Base-by-base conservation (phyloP, 164 flowering plant genomes). In the Sedum album region DNA sequence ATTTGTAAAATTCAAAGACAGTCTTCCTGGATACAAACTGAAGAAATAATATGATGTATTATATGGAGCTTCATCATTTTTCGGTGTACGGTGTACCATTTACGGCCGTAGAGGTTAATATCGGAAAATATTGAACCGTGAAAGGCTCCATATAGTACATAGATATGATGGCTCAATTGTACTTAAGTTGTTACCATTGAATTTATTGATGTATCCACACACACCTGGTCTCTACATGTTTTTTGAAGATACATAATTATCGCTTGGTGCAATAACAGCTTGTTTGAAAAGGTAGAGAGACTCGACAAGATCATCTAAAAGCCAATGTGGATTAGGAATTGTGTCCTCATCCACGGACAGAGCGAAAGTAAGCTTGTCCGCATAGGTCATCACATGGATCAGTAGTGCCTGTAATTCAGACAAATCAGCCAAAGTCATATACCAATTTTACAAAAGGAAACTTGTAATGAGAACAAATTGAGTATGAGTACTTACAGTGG, bases 271-370 rank as follows among this genome's bases (percentile, higher is more conserved):
- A 28, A 11, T 18, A 13, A 66, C 49, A 41, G 75, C 75, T 14
- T 75, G 44, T 28, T 76, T 75, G 28, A 73, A 36, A 25, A 69
- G 76, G 13, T 66, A 33, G 67, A 78, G 75, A 0, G 78, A 71
- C 20, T 75, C 74, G 1, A 18, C 74, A 18, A 80, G 35, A 17
- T 80, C 83, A 36, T 78, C 76, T 51, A 68, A 70, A 2, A 80
- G 67, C 33, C 28, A 23, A 1, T 65, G 25, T 36, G 66, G 66
- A n/a, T 65, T 2, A 65, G 42, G 46, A 65, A 65, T 69, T 67
- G 73, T 38, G 39, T 25, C 66, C 57, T 72, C 76, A 38, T 80
- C 81, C 6, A 69, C 77, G 28, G 81, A 70, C 14, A 80, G 14
- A 20, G 70, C 74, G 13, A 77, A 68, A 0, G 71, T 73, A 67